Base-by-base conservation (phyloP, 495 filamentous ascomycete genomes). In the Aspergillus coremiiformis region DNA sequence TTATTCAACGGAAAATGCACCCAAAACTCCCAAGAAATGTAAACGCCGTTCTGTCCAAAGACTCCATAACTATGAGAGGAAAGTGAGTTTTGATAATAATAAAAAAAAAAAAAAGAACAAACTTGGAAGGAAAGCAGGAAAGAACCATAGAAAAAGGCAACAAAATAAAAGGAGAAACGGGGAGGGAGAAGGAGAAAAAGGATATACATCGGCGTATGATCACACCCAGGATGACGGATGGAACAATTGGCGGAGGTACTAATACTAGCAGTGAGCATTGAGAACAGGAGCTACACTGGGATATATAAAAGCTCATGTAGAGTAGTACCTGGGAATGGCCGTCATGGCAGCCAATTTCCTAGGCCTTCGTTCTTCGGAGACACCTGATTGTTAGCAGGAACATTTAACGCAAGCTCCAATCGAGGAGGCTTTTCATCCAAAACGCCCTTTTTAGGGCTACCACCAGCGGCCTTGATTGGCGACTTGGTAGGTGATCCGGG, bases 361-460 rank as follows among this genome's bases (percentile, higher is more conserved):
- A 72, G 24, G 26, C 67, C 66, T 44, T 65, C 66, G 5, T 47
- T 48, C 35, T 47, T 47, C 12, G 26, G 58, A 22, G 57, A 47
- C 39, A 23, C 39, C 5, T 61, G 61, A 29, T 53, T 66, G 19
- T 60, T 43, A 17, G 44, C 53, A 4, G 68, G 60, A 10, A 70
- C 51, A 52, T 72, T 63, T 11, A 75, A 55, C 1, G 63, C 65
- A 15, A 75, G 60, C 29, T 73, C 67, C 27, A 75, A 55, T 53
- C 68, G 66, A 1, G 72, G 72, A 45, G 72, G 72, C 49, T 60
- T 63, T 21, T 75, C 72, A 21, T 69, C 68, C 15, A 75, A 12
- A 6, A 63, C 39, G 6, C 67, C 65, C 64, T 74, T 75, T 44
- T 62, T 67, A 6, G 71, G 68, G 32, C 68, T 69, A 0, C 65